Evolutionary conservation across 2,329 filamentous ascomycete species (phyloP).

Genomic region (Hypoxylon sp.): DNA sequence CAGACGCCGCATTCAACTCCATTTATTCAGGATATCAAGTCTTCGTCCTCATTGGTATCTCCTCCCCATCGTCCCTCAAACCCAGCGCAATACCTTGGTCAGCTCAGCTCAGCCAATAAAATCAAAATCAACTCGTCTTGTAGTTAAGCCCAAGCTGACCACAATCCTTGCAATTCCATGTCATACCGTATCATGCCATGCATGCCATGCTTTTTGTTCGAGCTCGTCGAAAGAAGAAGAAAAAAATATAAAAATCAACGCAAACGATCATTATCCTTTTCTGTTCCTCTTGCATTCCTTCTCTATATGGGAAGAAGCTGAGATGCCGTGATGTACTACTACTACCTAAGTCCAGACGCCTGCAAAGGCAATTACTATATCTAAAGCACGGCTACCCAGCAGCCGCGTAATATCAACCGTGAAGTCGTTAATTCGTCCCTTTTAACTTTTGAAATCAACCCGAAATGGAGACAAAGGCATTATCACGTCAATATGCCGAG

Average conservation of each 20-base stretch:
- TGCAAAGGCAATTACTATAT: slow-evolving; percentile 44
- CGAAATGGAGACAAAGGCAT: slow-evolving; percentile 52
- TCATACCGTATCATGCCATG: slow-evolving; percentile 8
- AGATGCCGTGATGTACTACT: slow-evolving; percentile 26
- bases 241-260: slow-evolving; percentile 9
- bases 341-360: slow-evolving; percentile 31
- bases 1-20: slow-evolving; percentile 3
- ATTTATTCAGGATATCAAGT: slow-evolving; percentile 31
- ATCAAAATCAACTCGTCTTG: slow-evolving; percentile 13
- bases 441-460: slow-evolving; percentile 49
- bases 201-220: slow-evolving; percentile 33
- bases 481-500: slow-evolving; percentile 51
- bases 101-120: slow-evolving; percentile 6
- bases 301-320: slow-evolving; percentile 23
- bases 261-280: slow-evolving; percentile 22
- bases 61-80: not conserved
- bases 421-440: slow-evolving; percentile 34
- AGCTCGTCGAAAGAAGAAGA: slow-evolving; percentile 23
- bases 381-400: slow-evolving; percentile 39
- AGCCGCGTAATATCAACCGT: slow-evolving; percentile 34
- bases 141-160: slow-evolving; percentile 4
- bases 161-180: slow-evolving; percentile 24
- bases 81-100: slow-evolving; percentile 7
- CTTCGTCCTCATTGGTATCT: slow-evolving; percentile 31
- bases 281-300: slow-evolving; percentile 32